Conservation (phyloP, 2,329 filamentous ascomycete species). For the Trichoderma lentiforme region DNA sequence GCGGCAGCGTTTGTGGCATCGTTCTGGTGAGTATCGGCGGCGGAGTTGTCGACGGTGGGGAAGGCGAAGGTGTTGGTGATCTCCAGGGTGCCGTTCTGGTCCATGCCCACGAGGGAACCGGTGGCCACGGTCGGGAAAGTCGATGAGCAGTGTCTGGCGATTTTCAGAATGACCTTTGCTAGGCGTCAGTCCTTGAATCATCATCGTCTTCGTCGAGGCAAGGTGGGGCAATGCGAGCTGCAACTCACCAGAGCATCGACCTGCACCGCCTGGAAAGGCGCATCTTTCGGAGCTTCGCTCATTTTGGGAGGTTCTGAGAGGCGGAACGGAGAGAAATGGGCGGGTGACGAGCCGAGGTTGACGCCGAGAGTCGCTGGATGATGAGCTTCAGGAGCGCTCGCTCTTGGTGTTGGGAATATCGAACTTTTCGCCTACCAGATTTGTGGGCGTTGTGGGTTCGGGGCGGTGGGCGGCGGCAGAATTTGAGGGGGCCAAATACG, state of each 20-base stretch:
- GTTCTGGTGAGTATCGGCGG: slow-evolving; percentile 70
- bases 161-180: slow-evolving; percentile 86
- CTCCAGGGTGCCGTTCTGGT: slow-evolving; percentile 75
- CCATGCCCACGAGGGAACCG: slow-evolving; percentile 90
- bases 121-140: slow-evolving; percentile 86
- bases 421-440: slow-evolving; percentile 41
- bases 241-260: slow-evolving; percentile 83
- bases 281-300: slow-evolving; percentile 61
- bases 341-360: slow-evolving; percentile 25
- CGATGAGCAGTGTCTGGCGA: slow-evolving; percentile 90
- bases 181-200: slow-evolving; percentile 21
- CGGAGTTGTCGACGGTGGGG: slow-evolving; percentile 74
- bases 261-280: slow-evolving; percentile 80
- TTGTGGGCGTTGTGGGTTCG: slow-evolving; percentile 45
- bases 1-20: slow-evolving; percentile 73
- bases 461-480: slow-evolving; percentile 40
- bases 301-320: slow-evolving; percentile 39
- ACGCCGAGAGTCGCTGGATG: slow-evolving; percentile 25
- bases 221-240: slow-evolving; percentile 34
- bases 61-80: slow-evolving; percentile 95
- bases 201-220: slow-evolving; percentile 24
- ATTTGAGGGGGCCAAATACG: slow-evolving; percentile 18
- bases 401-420: slow-evolving; percentile 39
- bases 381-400: slow-evolving; percentile 17
- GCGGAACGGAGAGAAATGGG: neutral